Conservation (phyloP, 2,329 filamentous ascomycete species). For the Westerdykella sp. region DNA sequence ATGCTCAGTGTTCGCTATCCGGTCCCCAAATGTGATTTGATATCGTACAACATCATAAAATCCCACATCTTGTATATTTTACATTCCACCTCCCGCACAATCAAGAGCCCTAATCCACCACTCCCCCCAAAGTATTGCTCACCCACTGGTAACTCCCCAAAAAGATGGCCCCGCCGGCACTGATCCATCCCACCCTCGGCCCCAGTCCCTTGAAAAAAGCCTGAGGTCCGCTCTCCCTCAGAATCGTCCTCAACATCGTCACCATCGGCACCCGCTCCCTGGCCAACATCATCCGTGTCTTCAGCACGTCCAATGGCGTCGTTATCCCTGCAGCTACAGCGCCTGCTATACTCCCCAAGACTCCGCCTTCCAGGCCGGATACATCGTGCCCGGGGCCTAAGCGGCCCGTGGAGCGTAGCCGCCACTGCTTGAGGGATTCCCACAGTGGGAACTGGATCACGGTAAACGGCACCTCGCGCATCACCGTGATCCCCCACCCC, state of each 20-base stretch:
- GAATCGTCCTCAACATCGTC: constrained; percentile 58
- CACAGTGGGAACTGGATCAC: constrained; percentile 96
- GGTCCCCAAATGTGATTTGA: background rate
- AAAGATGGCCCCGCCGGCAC: constrained; percentile 88
- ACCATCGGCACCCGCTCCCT: constrained; percentile 57
- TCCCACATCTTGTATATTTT: background rate
- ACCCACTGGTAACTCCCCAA: constrained; percentile 88
- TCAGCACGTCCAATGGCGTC: constrained; percentile 91
- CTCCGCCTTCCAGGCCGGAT: constrained; percentile 68
- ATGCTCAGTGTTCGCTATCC: no score
- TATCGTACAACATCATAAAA: background rate
- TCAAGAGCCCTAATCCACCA: constrained; percentile 8
- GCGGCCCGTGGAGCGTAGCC: constrained; percentile 43
- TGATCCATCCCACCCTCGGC: constrained; percentile 90
- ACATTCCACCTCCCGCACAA: background rate
- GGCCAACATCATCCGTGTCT: constrained; percentile 93
- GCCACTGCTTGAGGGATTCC: constrained; percentile 81
- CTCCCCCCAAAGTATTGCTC: constrained; percentile 62
- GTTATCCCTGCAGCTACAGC: constrained; percentile 81
- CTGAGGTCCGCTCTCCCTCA: constrained; percentile 55
- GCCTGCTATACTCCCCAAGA: constrained; percentile 79
- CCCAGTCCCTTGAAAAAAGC: constrained; percentile 73
- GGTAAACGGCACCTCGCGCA: constrained; percentile 95
- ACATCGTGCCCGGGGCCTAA: constrained; percentile 38
- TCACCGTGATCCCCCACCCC: constrained; percentile 85